Evolutionary conservation across 2,329 filamentous ascomycete genomes (phyloP).

Genomic region (Ceratocystis albifundus): DNA sequence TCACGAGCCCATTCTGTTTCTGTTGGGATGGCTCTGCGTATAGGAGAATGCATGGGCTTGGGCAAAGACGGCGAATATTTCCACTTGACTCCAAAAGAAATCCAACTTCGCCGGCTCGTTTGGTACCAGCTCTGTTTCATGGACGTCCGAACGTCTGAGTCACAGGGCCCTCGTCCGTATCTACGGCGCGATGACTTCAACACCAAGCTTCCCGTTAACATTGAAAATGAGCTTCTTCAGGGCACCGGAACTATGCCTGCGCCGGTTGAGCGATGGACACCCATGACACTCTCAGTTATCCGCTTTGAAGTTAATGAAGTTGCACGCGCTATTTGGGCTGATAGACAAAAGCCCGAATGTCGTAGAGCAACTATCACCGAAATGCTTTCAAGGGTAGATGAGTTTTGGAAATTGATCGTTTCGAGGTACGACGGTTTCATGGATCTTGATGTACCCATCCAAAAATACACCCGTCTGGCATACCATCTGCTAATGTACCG

Average conservation of each 20-base stretch:
- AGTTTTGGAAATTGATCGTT: slow-evolving; percentile 52
- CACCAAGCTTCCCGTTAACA: slow-evolving; percentile 59
- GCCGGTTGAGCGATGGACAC: slow-evolving; percentile 45
- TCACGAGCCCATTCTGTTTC: slow-evolving; percentile 63
- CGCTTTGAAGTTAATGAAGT: slow-evolving; percentile 64
- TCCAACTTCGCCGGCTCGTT: slow-evolving; percentile 57
- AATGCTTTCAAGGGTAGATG: slow-evolving; percentile 56
- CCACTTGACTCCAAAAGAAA: slow-evolving; percentile 54
- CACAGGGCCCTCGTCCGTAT: slow-evolving; percentile 57
- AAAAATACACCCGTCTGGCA: slow-evolving; percentile 51
- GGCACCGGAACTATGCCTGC: slow-evolving; percentile 33
- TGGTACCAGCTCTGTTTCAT: slow-evolving; percentile 72
- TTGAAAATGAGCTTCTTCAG: slow-evolving; percentile 53
- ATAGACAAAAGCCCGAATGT: slow-evolving; percentile 52
- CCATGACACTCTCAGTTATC: slow-evolving; percentile 55
- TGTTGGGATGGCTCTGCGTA: slow-evolving; percentile 57
- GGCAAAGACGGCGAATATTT: slow-evolving; percentile 60
- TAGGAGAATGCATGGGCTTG: slow-evolving; percentile 67
- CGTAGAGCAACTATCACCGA: slow-evolving; percentile 51
- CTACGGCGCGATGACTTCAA: slow-evolving; percentile 67
- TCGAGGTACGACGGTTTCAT: slow-evolving; percentile 55
- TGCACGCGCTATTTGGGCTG: slow-evolving; percentile 58
- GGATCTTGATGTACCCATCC: slow-evolving; percentile 47
- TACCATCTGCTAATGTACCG: slow-evolving; percentile 53
- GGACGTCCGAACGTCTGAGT: slow-evolving; percentile 62